A percentile compares a stretch with the other conserved stretches of the same genome.
Evolutionary conservation across 352 stramenopile genomes (phyloP).

Genomic region (Phytophthora cryptogea): DNA sequence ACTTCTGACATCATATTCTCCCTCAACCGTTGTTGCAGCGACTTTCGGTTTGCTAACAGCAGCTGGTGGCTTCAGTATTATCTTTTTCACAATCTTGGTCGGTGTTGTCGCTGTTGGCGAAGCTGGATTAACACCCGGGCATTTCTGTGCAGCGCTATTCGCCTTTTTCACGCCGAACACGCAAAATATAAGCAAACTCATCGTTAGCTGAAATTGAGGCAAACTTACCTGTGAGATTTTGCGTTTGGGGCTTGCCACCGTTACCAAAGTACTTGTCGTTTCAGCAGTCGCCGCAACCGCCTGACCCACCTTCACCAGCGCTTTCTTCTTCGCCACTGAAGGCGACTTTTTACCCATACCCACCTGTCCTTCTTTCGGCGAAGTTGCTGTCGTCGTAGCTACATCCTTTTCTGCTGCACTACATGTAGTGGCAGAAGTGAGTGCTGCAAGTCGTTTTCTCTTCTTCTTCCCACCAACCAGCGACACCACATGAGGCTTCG

Average conservation of each 20-base stretch:
- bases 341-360: background rate
- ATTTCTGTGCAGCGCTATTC: background rate
- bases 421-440: background rate
- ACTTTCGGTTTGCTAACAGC: background rate
- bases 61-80: background rate
- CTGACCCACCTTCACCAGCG: slow-evolving; percentile 9
- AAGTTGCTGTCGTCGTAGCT: background rate
- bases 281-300: background rate
- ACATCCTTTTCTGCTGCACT: background rate
- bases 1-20: background rate
- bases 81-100: slow-evolving; percentile 10
- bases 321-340: slow-evolving; percentile 12
- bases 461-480: slow-evolving; percentile 33
- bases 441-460: slow-evolving; percentile 9
- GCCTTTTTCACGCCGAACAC: background rate
- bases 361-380: slow-evolving; percentile 1
- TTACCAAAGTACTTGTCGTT: background rate
- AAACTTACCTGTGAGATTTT: slow-evolving; percentile 15
- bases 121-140: background rate
- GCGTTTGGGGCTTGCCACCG: slow-evolving; percentile 14
- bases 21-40: background rate
- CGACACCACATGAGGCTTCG: slow-evolving; percentile 27
- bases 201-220: background rate
- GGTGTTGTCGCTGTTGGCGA: slow-evolving; percentile 3
- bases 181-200: background rate